A percentile compares a stretch with the other conserved stretches of the same genome.
These are phyloP conservation scores for Hippophae tibetana DNA, from an alignment of 306 rosid genomes.

Conservation along the genomic window DNA sequence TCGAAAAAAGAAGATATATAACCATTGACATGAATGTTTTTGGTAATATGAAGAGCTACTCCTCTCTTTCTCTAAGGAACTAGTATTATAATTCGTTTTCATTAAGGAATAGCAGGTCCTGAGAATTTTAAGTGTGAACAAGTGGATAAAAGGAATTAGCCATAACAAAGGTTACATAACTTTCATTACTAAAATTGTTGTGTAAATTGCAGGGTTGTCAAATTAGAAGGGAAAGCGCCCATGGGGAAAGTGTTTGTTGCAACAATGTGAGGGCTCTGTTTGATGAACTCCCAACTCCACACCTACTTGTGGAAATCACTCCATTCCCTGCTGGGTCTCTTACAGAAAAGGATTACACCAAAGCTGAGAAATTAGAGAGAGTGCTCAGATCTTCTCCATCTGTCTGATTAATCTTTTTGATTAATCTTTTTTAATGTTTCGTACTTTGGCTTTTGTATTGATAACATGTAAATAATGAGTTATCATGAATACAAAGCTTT, in stretches of 20 bases:
- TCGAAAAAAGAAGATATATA: too few species aligned
- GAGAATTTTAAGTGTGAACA: too few species aligned
- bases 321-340: slow-evolving; percentile 85
- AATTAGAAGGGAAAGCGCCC: slow-evolving; percentile 90
- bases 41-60: too few species aligned
- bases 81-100: too few species aligned
- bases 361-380: slow-evolving; percentile 86
- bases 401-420: slow-evolving; percentile 37
- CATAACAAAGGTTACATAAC: too few species aligned
- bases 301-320: slow-evolving; percentile 67
- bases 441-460: slow-evolving; percentile 6
- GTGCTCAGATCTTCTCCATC: slow-evolving; percentile 84
- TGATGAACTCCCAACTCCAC: slow-evolving; percentile 96
- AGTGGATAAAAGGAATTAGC: too few species aligned
- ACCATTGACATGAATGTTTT: too few species aligned
- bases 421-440: neutral
- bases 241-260: slow-evolving; percentile 97
- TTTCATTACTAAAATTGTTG: neutral
- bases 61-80: too few species aligned
- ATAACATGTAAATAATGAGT: slow-evolving; percentile 20
- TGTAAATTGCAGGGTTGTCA: slow-evolving; percentile 68
- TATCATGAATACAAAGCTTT: neutral
- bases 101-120: too few species aligned
- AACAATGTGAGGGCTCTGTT: slow-evolving; percentile 94
- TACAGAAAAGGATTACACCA: slow-evolving; percentile 66